Evolutionary conservation across 805 yeast species (phyloP).

Genomic region (Yarrowia keelungensis): DNA sequence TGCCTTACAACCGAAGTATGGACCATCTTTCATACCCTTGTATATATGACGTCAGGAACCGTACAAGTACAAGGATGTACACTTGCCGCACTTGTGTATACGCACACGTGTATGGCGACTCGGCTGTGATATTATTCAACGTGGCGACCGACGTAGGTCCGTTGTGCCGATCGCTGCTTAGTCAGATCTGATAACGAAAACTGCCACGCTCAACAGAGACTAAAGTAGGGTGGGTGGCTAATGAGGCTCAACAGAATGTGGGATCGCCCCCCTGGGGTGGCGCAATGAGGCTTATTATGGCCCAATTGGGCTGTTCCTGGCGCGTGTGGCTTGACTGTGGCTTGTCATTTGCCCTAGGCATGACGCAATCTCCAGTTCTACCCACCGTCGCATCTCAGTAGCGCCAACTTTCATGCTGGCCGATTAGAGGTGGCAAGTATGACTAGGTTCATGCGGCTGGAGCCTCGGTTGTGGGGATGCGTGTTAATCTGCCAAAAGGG

Average conservation of each 20-base stretch:
- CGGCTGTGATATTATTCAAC: too few species aligned
- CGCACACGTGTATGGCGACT: too few species aligned
- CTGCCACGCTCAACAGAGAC: too few species aligned
- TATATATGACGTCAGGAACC: too few species aligned
- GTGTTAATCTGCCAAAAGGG: constrained; percentile 19
- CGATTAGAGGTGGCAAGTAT: background rate
- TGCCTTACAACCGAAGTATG: too few species aligned
- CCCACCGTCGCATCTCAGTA: background rate
- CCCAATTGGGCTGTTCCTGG: constrained; percentile 8
- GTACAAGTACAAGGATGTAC: too few species aligned
- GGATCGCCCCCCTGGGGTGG: background rate
- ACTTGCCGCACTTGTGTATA: too few species aligned
- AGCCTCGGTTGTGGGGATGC: constrained; percentile 38
- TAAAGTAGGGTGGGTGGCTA: too few species aligned
- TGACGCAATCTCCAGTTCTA: constrained; percentile 7
- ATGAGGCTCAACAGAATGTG: too few species aligned
- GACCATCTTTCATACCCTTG: too few species aligned
- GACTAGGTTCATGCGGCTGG: constrained; percentile 38
- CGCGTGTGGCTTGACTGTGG: constrained; percentile 27
- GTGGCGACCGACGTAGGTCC: background rate
- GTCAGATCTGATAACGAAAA: constrained; percentile 12
- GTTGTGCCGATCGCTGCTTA: constrained; percentile 6
- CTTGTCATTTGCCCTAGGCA: background rate
- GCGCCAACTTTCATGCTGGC: constrained; percentile 30
- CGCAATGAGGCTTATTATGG: constrained; percentile 22